These are phyloP conservation scores for Candida albicans DNA, from an alignment of 1,139 yeast genomes.

Conservation along the genomic window DNA sequence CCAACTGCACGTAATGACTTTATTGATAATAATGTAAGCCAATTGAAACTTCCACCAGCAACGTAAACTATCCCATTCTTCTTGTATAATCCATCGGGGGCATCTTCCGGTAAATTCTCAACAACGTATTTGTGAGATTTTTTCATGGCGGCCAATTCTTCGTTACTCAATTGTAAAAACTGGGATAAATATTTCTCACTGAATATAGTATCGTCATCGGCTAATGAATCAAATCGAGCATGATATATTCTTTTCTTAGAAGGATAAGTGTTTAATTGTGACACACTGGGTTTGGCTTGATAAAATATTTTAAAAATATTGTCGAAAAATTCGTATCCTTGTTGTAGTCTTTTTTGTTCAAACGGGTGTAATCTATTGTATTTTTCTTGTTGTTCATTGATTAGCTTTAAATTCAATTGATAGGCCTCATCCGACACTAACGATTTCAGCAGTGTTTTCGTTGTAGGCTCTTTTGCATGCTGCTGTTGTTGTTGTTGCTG, in stretches of 20 bases:
- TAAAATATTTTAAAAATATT: slow-evolving; percentile 37
- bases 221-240: slow-evolving; percentile 48
- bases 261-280: slow-evolving; percentile 31
- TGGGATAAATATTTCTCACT: slow-evolving; percentile 47
- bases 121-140: slow-evolving; percentile 56
- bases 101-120: slow-evolving; percentile 44
- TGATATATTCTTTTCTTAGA: slow-evolving; percentile 45
- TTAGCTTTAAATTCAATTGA: slow-evolving; percentile 16
- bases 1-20: slow-evolving; percentile 64
- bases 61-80: slow-evolving; percentile 81
- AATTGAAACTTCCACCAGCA: slow-evolving; percentile 62
- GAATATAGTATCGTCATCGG: slow-evolving; percentile 14
- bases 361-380: slow-evolving; percentile 12
- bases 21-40: slow-evolving; percentile 67
- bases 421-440: slow-evolving; percentile 3
- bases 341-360: slow-evolving; percentile 11
- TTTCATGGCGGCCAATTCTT: slow-evolving; percentile 41
- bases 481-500: not conserved
- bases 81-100: slow-evolving; percentile 41
- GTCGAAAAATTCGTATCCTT: slow-evolving; percentile 34
- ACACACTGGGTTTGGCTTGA: slow-evolving; percentile 35
- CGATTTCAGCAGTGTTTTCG: not conserved
- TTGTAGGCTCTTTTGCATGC: not conserved
- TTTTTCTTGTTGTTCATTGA: slow-evolving; percentile 16
- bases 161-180: slow-evolving; percentile 52